Conservation (phyloP, 2,329 filamentous ascomycete genomes). For the Nemania sp. region DNA sequence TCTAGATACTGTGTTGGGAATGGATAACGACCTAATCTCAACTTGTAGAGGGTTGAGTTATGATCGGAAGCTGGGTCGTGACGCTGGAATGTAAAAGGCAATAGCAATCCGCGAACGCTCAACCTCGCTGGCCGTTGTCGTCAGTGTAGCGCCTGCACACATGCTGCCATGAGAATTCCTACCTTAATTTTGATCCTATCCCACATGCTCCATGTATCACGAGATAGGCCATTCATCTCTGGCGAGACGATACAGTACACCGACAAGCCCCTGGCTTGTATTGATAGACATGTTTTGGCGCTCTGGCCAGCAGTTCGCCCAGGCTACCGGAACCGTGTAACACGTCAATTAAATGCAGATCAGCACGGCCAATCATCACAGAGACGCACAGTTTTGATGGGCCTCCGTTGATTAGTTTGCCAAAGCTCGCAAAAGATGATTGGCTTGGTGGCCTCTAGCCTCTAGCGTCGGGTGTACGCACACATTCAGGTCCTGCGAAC, state of each 20-base stretch:
- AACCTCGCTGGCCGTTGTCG: too few species aligned
- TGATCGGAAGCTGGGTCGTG: too few species aligned
- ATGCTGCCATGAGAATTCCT: too few species aligned
- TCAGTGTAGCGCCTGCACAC: too few species aligned
- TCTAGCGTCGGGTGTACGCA: slow-evolving; percentile 3
- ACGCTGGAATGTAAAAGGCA: too few species aligned
- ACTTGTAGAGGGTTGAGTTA: too few species aligned
- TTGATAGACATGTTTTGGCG: slow-evolving; percentile 34
- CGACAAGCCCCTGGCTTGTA: slow-evolving; percentile 2
- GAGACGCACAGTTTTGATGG: neutral
- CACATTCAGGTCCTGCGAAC: slow-evolving; percentile 27
- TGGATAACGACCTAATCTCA: too few species aligned
- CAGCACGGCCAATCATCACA: slow-evolving; percentile 12
- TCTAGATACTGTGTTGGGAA: too few species aligned
- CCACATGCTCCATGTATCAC: too few species aligned
- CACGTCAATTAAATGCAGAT: slow-evolving; percentile 28
- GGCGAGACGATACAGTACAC: neutral
- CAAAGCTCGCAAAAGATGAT: neutral
- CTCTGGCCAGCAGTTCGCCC: slow-evolving; percentile 42
- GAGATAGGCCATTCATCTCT: too few species aligned
- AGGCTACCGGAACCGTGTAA: slow-evolving; percentile 35
- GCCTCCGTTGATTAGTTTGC: slow-evolving; percentile 7
- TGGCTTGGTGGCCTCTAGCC: neutral
- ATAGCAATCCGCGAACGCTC: too few species aligned
- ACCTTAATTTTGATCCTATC: too few species aligned